phyloP scores from a whole-genome alignment of 805 yeast species.

The Candida xyloterini region DNA sequence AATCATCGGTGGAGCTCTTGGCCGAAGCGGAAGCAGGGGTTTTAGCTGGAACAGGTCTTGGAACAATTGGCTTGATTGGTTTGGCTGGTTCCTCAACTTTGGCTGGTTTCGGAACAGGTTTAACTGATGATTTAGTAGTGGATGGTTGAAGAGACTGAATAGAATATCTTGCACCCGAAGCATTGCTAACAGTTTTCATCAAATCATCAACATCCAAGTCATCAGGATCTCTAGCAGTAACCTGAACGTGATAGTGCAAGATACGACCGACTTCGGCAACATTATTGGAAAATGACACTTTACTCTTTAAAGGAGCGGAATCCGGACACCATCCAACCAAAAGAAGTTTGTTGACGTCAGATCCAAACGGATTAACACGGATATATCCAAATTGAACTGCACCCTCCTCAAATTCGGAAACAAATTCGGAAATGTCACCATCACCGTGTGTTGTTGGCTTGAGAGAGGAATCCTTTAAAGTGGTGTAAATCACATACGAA shows the following conservation, averaged over 20 bases:
- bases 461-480: slow-evolving; percentile 52
- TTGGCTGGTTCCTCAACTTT: slow-evolving; percentile 3
- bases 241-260: slow-evolving; percentile 90
- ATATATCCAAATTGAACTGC: slow-evolving; percentile 88
- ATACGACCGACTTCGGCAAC: slow-evolving; percentile 71
- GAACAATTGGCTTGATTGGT: slow-evolving; percentile 26
- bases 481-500: slow-evolving; percentile 79
- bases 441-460: slow-evolving; percentile 50
- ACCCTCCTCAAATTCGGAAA: slow-evolving; percentile 79
- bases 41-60: slow-evolving; percentile 16
- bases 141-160: slow-evolving; percentile 40
- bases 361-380: slow-evolving; percentile 85
- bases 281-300: slow-evolving; percentile 73
- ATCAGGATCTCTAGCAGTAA: slow-evolving; percentile 92
- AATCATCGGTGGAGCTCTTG: slow-evolving; percentile 41
- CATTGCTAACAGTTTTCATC: slow-evolving; percentile 73
- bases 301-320: slow-evolving; percentile 76
- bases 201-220: slow-evolving; percentile 82
- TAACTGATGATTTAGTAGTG: slow-evolving; percentile 5
- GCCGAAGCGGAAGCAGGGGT: slow-evolving; percentile 2
- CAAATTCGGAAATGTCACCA: slow-evolving; percentile 73
- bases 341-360: slow-evolving; percentile 80
- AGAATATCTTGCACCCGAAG: slow-evolving; percentile 95
- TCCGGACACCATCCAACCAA: slow-evolving; percentile 98
- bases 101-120: slow-evolving; percentile 11